These are phyloP conservation scores for Tolypocladium ophioglossoides DNA, from an alignment of 2,329 filamentous ascomycete genomes.

Conservation along the genomic window DNA sequence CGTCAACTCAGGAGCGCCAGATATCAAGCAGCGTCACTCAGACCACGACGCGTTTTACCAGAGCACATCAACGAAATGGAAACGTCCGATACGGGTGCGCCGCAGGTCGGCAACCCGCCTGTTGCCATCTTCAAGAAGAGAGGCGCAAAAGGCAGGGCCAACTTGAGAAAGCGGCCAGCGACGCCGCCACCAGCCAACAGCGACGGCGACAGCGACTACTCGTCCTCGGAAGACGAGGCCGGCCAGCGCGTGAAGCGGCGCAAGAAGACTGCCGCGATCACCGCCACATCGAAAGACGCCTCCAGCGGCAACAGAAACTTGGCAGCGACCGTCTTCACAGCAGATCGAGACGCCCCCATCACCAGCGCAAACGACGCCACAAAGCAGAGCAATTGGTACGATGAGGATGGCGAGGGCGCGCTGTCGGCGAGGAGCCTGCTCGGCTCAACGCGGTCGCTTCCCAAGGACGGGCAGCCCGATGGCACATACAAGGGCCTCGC, in stretches of 20 bases:
- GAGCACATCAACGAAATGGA: constrained; percentile 1
- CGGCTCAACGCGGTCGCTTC: constrained; percentile 38
- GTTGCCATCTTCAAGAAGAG: constrained; percentile 79
- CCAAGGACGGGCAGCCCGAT: constrained; percentile 31
- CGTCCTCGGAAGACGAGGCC: constrained; percentile 65
- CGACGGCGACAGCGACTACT: constrained; percentile 52
- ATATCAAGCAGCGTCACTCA: background rate
- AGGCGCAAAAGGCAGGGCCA: constrained; percentile 63
- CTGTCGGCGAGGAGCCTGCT: constrained; percentile 43
- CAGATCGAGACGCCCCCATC: constrained; percentile 52
- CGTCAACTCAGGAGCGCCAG: background rate
- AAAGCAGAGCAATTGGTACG: constrained; percentile 82
- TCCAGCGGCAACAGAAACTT: constrained; percentile 24
- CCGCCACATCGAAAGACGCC: constrained; percentile 47
- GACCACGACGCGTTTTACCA: background rate
- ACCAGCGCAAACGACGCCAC: constrained; percentile 75
- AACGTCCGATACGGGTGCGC: background rate
- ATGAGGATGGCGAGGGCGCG: constrained; percentile 50
- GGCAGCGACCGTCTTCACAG: constrained; percentile 43
- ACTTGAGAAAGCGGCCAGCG: constrained; percentile 68
- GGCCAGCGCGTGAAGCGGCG: constrained; percentile 72
- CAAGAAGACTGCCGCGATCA: constrained; percentile 57
- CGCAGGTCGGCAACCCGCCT: constrained; percentile 21
- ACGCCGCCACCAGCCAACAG: constrained; percentile 62
- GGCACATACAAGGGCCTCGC: constrained; percentile 70